A percentile compares a stretch with the other conserved stretches of the same genome.
Conservation (phyloP, 192 early-diverging fungal genomes). For the Chytriomyces confervae region DNA sequence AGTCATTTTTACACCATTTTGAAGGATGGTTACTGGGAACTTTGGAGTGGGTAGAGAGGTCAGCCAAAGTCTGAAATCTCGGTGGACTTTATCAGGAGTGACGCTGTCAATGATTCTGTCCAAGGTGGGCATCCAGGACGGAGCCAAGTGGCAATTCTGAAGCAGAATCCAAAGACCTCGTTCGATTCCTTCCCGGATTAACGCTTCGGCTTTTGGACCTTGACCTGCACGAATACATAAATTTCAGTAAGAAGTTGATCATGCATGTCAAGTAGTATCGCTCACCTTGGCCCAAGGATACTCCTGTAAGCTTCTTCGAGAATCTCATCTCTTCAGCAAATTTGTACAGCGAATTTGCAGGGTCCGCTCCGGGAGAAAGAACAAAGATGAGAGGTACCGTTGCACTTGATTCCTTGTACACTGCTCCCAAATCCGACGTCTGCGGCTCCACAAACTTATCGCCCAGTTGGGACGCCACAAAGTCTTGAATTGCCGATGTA, state of each 20-base stretch:
- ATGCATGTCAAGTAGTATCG: not conserved
- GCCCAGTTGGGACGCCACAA: slow-evolving; percentile 58
- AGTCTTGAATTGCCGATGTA: slow-evolving; percentile 62
- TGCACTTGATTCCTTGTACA: slow-evolving; percentile 64
- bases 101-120: slow-evolving; percentile 64
- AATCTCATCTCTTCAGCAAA: slow-evolving; percentile 69
- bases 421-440: slow-evolving; percentile 57
- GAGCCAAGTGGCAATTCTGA: slow-evolving; percentile 65
- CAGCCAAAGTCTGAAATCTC: slow-evolving; percentile 65
- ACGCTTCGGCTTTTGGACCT: slow-evolving; percentile 61
- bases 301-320: slow-evolving; percentile 59
- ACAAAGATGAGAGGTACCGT: slow-evolving; percentile 63
- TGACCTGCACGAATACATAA: slow-evolving; percentile 39
- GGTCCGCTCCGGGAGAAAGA: slow-evolving; percentile 64
- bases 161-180: slow-evolving; percentile 65
- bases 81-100: slow-evolving; percentile 61
- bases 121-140: slow-evolving; percentile 66
- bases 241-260: not conserved
- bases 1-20: slow-evolving; percentile 68
- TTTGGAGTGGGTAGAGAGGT: slow-evolving; percentile 66
- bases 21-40: slow-evolving; percentile 66
- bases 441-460: slow-evolving; percentile 64
- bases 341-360: slow-evolving; percentile 61
- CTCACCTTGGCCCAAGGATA: slow-evolving; percentile 61
- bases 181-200: slow-evolving; percentile 67